Percentiles rank a stretch among this genome's conserved stretches.
Conservation (phyloP, 2,329 filamentous ascomycete species). For the Drechmeria coniospora region DNA sequence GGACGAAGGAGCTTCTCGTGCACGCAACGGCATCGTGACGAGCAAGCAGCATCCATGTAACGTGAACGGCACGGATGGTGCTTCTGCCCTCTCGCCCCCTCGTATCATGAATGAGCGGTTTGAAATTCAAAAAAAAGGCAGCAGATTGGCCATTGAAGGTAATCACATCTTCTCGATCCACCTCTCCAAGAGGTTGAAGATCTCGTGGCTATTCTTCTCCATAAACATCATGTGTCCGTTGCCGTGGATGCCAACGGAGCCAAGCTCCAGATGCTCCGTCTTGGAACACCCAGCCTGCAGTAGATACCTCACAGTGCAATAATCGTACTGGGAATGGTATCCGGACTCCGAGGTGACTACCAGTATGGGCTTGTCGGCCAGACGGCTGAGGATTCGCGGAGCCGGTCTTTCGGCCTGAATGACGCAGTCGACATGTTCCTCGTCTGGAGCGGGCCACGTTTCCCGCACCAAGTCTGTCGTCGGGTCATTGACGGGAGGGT, state of each 20-base stretch:
- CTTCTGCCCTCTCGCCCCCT: too few species aligned
- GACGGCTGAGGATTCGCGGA: conserved; percentile 6
- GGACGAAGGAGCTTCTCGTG: too few species aligned
- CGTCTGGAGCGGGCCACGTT: conserved; percentile 9
- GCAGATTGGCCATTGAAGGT: too few species aligned
- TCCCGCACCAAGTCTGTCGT: conserved; percentile 17
- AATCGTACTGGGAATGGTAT: conserved; percentile 30
- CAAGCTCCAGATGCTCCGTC: conserved; percentile 20
- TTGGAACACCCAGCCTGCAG: conserved; percentile 24
- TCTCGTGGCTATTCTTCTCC: conserved; percentile 29
- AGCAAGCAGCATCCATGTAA: too few species aligned
- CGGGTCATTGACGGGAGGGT: conserved; percentile 23
- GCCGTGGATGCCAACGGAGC: conserved; percentile 22
- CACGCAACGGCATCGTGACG: too few species aligned
- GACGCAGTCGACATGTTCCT: conserved; percentile 12
- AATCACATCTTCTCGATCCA: conserved; percentile 7
- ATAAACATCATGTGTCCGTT: conserved; percentile 34
- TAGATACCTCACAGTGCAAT: conserved; percentile 24
- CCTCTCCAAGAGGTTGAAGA: conserved; percentile 11
- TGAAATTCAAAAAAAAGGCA: too few species aligned
- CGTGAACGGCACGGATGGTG: too few species aligned
- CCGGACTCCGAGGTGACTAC: conserved; percentile 23
- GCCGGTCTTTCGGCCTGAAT: conserved; percentile 15
- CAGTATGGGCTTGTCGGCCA: conserved; percentile 7
- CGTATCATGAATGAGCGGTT: too few species aligned